Evolutionary conservation across 768 basidiomycete genomes (phyloP).

Genomic region (Rubroboletus satanas): DNA sequence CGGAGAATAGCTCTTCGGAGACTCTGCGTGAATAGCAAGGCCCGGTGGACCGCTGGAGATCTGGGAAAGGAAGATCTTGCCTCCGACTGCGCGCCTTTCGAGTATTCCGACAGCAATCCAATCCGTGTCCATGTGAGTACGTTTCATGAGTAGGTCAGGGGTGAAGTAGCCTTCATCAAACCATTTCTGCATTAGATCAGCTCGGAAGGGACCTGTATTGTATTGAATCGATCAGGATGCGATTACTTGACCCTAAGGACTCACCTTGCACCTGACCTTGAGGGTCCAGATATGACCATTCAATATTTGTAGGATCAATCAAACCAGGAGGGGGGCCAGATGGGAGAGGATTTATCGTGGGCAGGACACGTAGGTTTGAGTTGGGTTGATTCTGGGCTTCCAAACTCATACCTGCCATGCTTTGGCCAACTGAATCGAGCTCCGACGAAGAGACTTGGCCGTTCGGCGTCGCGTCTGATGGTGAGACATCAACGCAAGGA

Average conservation of each 20-base stretch:
- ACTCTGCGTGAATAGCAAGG: conserved; percentile 45
- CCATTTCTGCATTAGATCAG: conserved; percentile 93
- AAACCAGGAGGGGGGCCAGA: conserved; percentile 44
- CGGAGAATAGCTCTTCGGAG: conserved; percentile 43
- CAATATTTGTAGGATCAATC: conserved; percentile 54
- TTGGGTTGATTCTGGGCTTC: conserved; percentile 8
- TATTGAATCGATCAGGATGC: conserved; percentile 1
- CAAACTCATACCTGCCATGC: conserved; percentile 17
- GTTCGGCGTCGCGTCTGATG: conserved; percentile 3
- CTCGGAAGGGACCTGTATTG: conserved; percentile 77
- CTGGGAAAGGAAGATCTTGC: conserved; percentile 62
- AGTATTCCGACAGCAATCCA: conserved; percentile 67
- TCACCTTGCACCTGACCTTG: conserved; percentile 88
- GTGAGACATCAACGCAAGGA: conserved; percentile 6
- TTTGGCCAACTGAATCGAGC: conserved; percentile 6
- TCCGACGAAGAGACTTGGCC: conserved; percentile 10
- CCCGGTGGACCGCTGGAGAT: conserved; percentile 50
- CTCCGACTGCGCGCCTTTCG: conserved; percentile 45
- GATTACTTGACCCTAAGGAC: conserved; percentile 2
- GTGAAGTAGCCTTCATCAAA: conserved; percentile 86
- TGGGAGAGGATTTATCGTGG: conserved; percentile 14
- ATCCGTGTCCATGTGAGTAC: conserved; percentile 62
- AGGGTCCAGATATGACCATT: conserved; percentile 94
- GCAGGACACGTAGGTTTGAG: conserved; percentile 1
- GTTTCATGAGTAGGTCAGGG: conserved; percentile 78